These are phyloP conservation scores for Saturnispora dispora DNA, from an alignment of 805 yeast genomes.

Conservation along the genomic window DNA sequence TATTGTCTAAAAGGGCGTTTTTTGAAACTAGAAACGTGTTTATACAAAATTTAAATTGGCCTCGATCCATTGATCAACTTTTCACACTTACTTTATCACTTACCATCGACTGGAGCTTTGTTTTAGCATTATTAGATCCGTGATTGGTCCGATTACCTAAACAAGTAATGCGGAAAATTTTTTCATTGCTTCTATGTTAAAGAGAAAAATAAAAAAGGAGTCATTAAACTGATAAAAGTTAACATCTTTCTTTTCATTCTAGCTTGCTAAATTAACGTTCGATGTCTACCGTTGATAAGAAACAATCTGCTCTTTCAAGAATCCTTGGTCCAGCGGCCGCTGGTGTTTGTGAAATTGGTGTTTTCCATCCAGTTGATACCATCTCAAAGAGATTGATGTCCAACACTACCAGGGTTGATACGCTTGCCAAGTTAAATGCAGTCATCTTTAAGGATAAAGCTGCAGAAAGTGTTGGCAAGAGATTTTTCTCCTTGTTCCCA, in stretches of 20 bases:
- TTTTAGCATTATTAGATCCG: not conserved
- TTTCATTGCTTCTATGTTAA: not conserved
- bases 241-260: not conserved
- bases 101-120: not conserved
- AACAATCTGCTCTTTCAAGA: slow-evolving; percentile 83
- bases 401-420: slow-evolving; percentile 60
- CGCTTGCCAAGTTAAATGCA: slow-evolving; percentile 58
- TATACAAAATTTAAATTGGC: too few relatives aligned
- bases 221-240: not conserved
- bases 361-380: slow-evolving; percentile 98
- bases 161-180: not conserved
- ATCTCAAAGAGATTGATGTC: slow-evolving; percentile 92
- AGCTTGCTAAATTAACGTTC: not conserved
- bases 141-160: not conserved
- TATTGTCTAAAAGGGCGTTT: not conserved
- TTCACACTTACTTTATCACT: too few relatives aligned
- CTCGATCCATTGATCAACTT: too few relatives aligned
- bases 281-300: slow-evolving; percentile 48
- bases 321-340: slow-evolving; percentile 97
- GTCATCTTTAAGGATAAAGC: slow-evolving; percentile 86
- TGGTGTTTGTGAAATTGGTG: slow-evolving; percentile 92
- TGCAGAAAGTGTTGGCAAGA: slow-evolving; percentile 53
- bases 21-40: not conserved
- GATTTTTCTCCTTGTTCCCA: slow-evolving; percentile 83
- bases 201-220: not conserved